Evolutionary conservation across 805 yeast species (phyloP).

Genomic region (Hanseniaspora lachancei): DNA sequence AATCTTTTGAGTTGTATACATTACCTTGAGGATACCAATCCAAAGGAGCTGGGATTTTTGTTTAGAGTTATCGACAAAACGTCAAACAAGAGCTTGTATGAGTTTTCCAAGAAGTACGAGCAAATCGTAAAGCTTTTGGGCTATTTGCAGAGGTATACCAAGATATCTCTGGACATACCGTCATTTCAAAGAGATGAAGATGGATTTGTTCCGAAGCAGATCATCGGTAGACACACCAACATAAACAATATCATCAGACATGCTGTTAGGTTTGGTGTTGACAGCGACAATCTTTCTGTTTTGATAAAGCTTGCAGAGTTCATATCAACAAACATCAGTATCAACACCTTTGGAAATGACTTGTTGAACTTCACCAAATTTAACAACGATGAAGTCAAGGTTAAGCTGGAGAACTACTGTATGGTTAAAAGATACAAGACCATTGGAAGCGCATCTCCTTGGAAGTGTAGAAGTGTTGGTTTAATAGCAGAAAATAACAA

Average conservation of each 20-base stretch:
- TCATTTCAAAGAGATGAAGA: conserved; percentile 49
- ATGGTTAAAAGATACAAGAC: conserved; percentile 44
- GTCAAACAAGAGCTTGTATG: conserved; percentile 57
- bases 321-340: conserved; percentile 56
- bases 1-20: conserved; percentile 37
- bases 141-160: conserved; percentile 42
- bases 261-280: conserved; percentile 42
- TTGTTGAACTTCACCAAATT: conserved; percentile 23
- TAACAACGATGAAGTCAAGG: conserved; percentile 34
- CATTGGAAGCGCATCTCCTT: conserved; percentile 42
- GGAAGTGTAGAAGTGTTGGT: conserved; percentile 62
- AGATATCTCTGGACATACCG: conserved; percentile 37
- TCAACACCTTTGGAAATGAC: conserved; percentile 29
- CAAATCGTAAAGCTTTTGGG: conserved; percentile 45
- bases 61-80: conserved; percentile 53
- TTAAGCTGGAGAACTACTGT: conserved; percentile 47
- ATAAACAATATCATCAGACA: conserved; percentile 49
- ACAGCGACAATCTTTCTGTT: conserved; percentile 40
- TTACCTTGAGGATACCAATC: conserved; percentile 31
- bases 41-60: conserved; percentile 29
- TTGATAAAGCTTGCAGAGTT: conserved; percentile 42
- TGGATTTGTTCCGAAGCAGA: conserved; percentile 48
- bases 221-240: conserved; percentile 45
- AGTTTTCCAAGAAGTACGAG: conserved; percentile 48
- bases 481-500: conserved; percentile 37